Conservation (phyloP, 495 filamentous ascomycete genomes). For the Talaromyces proteolyticus region DNA sequence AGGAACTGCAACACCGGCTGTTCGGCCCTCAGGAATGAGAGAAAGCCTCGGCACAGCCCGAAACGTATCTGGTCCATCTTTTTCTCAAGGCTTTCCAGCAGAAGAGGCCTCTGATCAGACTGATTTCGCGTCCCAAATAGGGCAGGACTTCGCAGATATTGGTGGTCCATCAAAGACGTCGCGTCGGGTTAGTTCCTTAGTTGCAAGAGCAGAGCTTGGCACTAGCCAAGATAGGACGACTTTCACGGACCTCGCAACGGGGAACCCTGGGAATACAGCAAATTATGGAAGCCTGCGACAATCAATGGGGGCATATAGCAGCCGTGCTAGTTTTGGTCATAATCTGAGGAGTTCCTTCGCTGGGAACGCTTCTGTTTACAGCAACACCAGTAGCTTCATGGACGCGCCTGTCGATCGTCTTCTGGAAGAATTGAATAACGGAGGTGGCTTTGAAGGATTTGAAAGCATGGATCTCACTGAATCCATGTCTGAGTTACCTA, state of each 20-base stretch:
- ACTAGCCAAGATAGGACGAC: slow-evolving; percentile 66
- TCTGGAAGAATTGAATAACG: slow-evolving; percentile 63
- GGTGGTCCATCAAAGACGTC: slow-evolving; percentile 67
- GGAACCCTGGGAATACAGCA: slow-evolving; percentile 37
- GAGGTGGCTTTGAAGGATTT: slow-evolving; percentile 60
- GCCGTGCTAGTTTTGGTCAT: slow-evolving; percentile 53
- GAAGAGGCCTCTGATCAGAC: slow-evolving; percentile 37
- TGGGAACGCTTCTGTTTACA: slow-evolving; percentile 34
- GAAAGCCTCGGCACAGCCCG: slow-evolving; percentile 52
- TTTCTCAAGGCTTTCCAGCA: slow-evolving; percentile 29
- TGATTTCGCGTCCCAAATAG: slow-evolving; percentile 66
- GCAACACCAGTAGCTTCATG: slow-evolving; percentile 46
- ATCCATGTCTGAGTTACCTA: slow-evolving; percentile 60
- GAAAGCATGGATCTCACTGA: slow-evolving; percentile 67
- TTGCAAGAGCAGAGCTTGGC: slow-evolving; percentile 86
- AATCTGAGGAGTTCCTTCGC: slow-evolving; percentile 35
- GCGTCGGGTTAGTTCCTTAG: slow-evolving; percentile 83
- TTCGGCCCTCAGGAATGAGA: slow-evolving; percentile 36
- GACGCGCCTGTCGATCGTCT: slow-evolving; percentile 67
- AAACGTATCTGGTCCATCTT: slow-evolving; percentile 27
- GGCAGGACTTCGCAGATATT: slow-evolving; percentile 67
- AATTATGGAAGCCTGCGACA: slow-evolving; percentile 55
- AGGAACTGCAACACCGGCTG: slow-evolving; percentile 73
- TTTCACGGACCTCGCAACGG: slow-evolving; percentile 62
- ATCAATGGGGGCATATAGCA: slow-evolving; percentile 67